Percentiles rank a stretch among this genome's conserved stretches.
Evolutionary conservation across 139 green algal genomes (phyloP).

Genomic region (Tetraselmis striata): DNA sequence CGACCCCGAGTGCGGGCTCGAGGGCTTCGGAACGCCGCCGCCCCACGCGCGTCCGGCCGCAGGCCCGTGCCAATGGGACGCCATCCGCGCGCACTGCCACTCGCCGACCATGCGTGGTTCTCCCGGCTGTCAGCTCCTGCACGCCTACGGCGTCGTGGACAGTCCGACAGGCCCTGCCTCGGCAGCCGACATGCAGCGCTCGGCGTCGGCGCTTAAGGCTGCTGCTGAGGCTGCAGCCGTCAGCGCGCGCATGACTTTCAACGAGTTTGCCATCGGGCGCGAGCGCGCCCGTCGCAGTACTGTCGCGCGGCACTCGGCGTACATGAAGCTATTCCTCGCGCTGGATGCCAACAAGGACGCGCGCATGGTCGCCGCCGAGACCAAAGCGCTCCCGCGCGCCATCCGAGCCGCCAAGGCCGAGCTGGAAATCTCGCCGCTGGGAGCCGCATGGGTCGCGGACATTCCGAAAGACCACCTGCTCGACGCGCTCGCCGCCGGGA

Average conservation of each 20-base stretch:
- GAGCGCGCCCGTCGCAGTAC: background rate
- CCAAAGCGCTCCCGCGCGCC: background rate
- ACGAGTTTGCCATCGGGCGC: background rate
- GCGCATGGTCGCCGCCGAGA: background rate
- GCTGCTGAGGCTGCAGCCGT: background rate
- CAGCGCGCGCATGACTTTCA: background rate
- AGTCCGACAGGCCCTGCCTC: background rate
- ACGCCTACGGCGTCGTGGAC: slow-evolving; percentile 1
- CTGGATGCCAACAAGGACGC: background rate
- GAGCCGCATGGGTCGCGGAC: background rate
- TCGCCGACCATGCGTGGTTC: background rate
- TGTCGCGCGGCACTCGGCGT: background rate
- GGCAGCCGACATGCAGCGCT: background rate
- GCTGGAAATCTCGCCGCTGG: background rate
- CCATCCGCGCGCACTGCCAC: background rate
- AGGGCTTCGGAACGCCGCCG: background rate
- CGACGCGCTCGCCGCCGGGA: background rate
- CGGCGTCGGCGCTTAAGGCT: background rate
- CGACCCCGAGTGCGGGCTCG: background rate
- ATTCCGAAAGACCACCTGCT: background rate
- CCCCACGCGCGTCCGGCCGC: background rate
- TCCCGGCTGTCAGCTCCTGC: background rate
- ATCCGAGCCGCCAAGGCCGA: background rate
- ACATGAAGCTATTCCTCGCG: background rate
- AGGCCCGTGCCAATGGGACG: background rate